These are phyloP conservation scores for Aspergillus eucalypticola DNA, from an alignment of 2,329 filamentous ascomycete species.

Conservation along the genomic window DNA sequence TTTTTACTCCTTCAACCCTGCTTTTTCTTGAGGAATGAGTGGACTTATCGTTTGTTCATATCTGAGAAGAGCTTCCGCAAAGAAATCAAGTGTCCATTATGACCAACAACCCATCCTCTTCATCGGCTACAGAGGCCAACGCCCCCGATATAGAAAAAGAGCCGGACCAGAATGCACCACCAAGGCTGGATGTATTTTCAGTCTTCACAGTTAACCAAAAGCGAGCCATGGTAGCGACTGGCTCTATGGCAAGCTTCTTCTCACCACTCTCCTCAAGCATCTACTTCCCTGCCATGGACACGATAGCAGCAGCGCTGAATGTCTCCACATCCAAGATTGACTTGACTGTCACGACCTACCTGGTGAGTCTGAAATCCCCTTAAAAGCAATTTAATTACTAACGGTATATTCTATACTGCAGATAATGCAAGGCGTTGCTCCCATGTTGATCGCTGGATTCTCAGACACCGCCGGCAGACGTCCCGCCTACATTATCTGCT, in stretches of 20 bases:
- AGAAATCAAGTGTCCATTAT: neutral
- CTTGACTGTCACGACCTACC: conserved; percentile 53
- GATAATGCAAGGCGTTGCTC: conserved; percentile 57
- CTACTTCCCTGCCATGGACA: conserved; percentile 40
- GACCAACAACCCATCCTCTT: neutral
- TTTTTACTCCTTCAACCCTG: no score
- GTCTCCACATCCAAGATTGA: conserved; percentile 48
- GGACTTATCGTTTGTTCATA: no score
- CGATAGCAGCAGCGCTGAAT: conserved; percentile 40
- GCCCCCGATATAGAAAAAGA: neutral
- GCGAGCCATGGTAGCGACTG: conserved; percentile 23
- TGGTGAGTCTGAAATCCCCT: conserved; percentile 31
- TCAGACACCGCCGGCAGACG: conserved; percentile 54
- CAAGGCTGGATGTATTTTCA: conserved; percentile 21
- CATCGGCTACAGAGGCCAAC: neutral
- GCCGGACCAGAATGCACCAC: neutral
- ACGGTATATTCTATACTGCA: conserved; percentile 43
- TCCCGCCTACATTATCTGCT: conserved; percentile 55
- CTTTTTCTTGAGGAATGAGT: no score
- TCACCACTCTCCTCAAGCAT: conserved; percentile 39
- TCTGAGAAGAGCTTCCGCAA: no score
- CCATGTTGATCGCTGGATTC: conserved; percentile 54
- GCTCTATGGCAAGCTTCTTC: conserved; percentile 31
- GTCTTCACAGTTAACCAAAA: conserved; percentile 29
- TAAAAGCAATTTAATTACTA: neutral